Evolutionary conservation across 2,329 filamentous ascomycete genomes (phyloP).

Genomic region (Plenodomus tracheiphilus): DNA sequence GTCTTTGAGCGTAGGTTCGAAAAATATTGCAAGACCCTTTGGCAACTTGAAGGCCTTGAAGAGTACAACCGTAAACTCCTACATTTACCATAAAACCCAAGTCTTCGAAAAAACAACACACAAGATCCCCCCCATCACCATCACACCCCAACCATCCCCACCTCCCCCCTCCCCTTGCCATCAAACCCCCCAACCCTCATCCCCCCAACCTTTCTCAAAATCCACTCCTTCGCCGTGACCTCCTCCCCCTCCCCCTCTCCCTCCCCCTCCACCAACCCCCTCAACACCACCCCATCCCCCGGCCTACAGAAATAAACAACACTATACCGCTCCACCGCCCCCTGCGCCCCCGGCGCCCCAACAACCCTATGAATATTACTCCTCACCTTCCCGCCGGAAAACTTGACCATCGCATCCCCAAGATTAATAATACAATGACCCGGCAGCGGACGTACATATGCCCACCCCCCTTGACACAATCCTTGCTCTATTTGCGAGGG

Average conservation of each 20-base stretch:
- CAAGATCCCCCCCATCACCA: conserved; percentile 1
- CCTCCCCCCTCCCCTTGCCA: conserved; percentile 41
- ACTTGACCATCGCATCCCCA: conserved; percentile 53
- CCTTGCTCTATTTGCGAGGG: conserved; percentile 8
- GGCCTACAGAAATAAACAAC: conserved; percentile 60
- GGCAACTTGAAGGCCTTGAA: too few species aligned
- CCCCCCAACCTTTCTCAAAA: conserved; percentile 46
- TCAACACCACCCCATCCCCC: conserved; percentile 37
- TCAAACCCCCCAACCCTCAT: conserved; percentile 39
- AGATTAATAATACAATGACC: conserved; percentile 55
- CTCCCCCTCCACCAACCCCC: conserved; percentile 31
- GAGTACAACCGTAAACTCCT: too few species aligned
- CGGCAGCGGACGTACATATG: conserved; percentile 56
- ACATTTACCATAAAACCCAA: too few species aligned
- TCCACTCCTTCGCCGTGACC: conserved; percentile 50
- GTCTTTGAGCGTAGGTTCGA: too few species aligned
- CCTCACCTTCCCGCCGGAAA: conserved; percentile 47
- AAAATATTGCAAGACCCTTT: too few species aligned
- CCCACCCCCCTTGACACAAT: conserved; percentile 48
- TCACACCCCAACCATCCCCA: conserved; percentile 16
- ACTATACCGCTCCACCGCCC: conserved; percentile 48
- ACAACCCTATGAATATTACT: conserved; percentile 55
- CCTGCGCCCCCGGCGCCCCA: conserved; percentile 53
- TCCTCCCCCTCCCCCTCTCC: conserved; percentile 29
- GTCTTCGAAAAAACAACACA: too few species aligned